A percentile compares a stretch with the other conserved stretches of the same genome.
Conservation (phyloP, 202 grass and related monocot species). For the Hordeum pubiflorum region DNA sequence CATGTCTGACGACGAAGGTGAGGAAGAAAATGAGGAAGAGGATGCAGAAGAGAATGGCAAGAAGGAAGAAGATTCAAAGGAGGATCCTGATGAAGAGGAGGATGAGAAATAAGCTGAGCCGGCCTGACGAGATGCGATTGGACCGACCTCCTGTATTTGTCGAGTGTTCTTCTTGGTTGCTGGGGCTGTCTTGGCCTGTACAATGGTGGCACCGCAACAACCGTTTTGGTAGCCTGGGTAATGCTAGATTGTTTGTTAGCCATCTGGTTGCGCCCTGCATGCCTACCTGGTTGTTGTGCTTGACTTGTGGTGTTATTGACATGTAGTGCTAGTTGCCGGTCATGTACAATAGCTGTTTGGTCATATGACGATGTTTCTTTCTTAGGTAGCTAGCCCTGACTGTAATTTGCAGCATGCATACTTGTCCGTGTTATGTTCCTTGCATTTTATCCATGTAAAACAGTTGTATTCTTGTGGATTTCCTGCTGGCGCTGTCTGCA, state of each 20-base stretch:
- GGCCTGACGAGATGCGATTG: neutral
- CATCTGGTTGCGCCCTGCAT: conserved; percentile 28
- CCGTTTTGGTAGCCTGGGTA: conserved; percentile 5
- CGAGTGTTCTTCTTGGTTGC: neutral
- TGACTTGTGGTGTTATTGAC: conserved; percentile 32
- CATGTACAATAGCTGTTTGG: conserved; percentile 58
- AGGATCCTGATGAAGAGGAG: conserved; percentile 28
- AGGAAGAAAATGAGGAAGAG: conserved; percentile 51
- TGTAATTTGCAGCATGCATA: conserved; percentile 47
- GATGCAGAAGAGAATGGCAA: conserved; percentile 22
- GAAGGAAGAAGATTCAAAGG: conserved; percentile 24
- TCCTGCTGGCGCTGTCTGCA: neutral
- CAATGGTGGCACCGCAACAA: conserved; percentile 31
- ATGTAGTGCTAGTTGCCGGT: conserved; percentile 42
- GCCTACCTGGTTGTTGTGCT: conserved; percentile 43
- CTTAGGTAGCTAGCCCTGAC: conserved; percentile 44
- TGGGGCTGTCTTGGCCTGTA: conserved; percentile 26
- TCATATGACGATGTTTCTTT: conserved; percentile 29
- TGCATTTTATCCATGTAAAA: conserved; percentile 37
- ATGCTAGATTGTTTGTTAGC: conserved; percentile 37
- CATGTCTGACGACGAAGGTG: conserved; percentile 77
- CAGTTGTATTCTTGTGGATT: neutral
- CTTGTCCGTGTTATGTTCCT: conserved; percentile 16
- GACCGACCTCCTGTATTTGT: neutral
- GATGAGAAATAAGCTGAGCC: conserved; percentile 18